A percentile compares a stretch with the other conserved stretches of the same genome.
These are phyloP conservation scores for Nothophoma quercina DNA, from an alignment of 2,329 filamentous ascomycete genomes.

Conservation along the genomic window DNA sequence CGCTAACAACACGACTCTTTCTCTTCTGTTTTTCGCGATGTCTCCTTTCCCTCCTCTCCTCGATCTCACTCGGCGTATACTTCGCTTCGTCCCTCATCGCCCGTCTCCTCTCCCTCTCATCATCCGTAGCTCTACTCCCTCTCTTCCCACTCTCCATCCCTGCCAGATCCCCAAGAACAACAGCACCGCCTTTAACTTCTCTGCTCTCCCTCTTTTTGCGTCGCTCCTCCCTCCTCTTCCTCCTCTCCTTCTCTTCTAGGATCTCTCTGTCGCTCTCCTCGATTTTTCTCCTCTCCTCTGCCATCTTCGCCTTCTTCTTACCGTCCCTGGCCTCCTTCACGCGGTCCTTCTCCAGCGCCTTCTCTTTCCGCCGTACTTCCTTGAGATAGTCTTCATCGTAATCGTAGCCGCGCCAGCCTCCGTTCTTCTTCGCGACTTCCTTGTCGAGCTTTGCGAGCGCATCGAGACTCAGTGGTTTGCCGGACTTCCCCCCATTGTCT, in stretches of 20 bases:
- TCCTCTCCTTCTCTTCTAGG: slow-evolving; percentile 32
- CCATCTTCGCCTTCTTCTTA: slow-evolving; percentile 31
- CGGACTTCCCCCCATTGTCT: slow-evolving; percentile 39
- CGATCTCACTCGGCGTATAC: slow-evolving; percentile 49
- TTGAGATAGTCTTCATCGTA: slow-evolving; percentile 50
- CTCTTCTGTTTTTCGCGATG: slow-evolving; percentile 51
- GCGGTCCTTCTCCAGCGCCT: slow-evolving; percentile 44
- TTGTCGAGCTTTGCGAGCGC: slow-evolving; percentile 72
- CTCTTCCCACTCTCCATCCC: slow-evolving; percentile 36
- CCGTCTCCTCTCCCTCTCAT: slow-evolving; percentile 37
- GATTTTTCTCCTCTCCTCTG: slow-evolving; percentile 45
- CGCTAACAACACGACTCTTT: slow-evolving; percentile 55
- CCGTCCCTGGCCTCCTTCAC: slow-evolving; percentile 44
- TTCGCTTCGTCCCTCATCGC: slow-evolving; percentile 27
- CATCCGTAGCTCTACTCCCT: slow-evolving; percentile 37
- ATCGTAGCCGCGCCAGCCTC: slow-evolving; percentile 52
- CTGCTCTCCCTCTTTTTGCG: slow-evolving; percentile 26
- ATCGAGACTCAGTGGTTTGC: slow-evolving; percentile 57
- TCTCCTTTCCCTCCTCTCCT: slow-evolving; percentile 49
- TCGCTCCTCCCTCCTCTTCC: slow-evolving; percentile 27
- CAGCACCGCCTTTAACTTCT: slow-evolving; percentile 30
- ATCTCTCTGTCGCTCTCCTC: slow-evolving; percentile 29
- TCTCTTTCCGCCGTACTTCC: slow-evolving; percentile 48
- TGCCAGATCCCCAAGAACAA: slow-evolving; percentile 15
- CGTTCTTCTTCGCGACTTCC: slow-evolving; percentile 63